Base-by-base conservation (phyloP, 2,329 filamentous ascomycete genomes). In the Hypoxylon sp. region DNA sequence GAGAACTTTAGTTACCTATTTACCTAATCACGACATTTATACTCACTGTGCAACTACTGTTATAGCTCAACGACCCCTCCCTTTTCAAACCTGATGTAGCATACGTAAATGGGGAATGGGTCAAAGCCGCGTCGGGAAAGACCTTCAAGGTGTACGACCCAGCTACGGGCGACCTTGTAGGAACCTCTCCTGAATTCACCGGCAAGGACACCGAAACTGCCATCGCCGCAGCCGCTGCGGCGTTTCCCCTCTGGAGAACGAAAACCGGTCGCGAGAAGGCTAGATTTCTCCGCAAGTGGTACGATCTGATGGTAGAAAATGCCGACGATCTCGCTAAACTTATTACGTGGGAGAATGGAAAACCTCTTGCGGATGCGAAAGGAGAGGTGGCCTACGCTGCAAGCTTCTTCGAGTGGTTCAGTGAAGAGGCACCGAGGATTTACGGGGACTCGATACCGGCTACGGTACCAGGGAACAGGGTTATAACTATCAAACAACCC, bases 21-120 rank as follows among this genome's bases (percentile, higher is more conserved):
- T n/a, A 41, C 23, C 17, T 19, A n/a, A 17, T 2, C 34, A 38
- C 21, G 30, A 17, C 36, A 49, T 52, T 19, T 19, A 11, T 58
- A 21, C 60, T 70, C 4, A 69, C 28, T 49, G 36, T 17, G 13
- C 13, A 6, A 65, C 69, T 32, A 10, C 5, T 21, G 19, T 5
- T 55, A 49, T 58, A 94, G 90, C 88, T 95, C 75, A 92, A 90
- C 76, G 92, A 95, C 74, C 87, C 88, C 36, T 93, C 91, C 23
- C 87, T 99, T 66, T 88, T 98, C 75, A 98, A 97, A 83, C 89
- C 91, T 73, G 88, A 94, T 78, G 87, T 89, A 65, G 88, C 89
- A 75, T 98, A 95, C 78, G 90, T 98, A 76, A 95, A 99, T 79
- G 96, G 96, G 76, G 87, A 97, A 86, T 99, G 94, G 93, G 88